A percentile compares a stretch with the other conserved stretches of the same genome.
These are phyloP conservation scores for Podaxis pistillaris DNA, from an alignment of 768 basidiomycete species.

Conservation along the genomic window DNA sequence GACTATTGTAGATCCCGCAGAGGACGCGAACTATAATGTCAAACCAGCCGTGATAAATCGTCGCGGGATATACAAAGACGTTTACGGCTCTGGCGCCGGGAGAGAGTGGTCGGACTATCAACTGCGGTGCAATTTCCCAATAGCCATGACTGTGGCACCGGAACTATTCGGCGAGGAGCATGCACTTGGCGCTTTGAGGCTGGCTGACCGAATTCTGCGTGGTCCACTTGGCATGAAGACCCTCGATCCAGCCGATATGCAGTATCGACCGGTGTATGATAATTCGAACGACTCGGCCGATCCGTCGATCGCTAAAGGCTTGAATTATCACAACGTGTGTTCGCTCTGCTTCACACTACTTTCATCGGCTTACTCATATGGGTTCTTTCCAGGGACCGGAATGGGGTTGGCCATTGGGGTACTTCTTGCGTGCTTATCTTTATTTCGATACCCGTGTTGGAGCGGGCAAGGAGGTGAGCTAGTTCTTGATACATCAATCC, in stretches of 20 bases:
- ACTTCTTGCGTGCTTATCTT: slow-evolving; percentile 92
- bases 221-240: slow-evolving; percentile 97
- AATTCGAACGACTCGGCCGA: slow-evolving; percentile 93
- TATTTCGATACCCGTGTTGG: slow-evolving; percentile 78
- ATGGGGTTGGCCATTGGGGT: slow-evolving; percentile 95
- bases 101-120: slow-evolving; percentile 99
- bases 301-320: slow-evolving; percentile 80
- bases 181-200: slow-evolving; percentile 73
- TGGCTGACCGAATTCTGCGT: slow-evolving; percentile 82
- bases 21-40: slow-evolving; percentile 72
- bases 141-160: slow-evolving; percentile 96
- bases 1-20: slow-evolving; percentile 52
- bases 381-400: slow-evolving; percentile 68
- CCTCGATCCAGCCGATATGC: slow-evolving; percentile 80
- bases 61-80: slow-evolving; percentile 98
- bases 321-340: slow-evolving; percentile 89
- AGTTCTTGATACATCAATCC: neutral
- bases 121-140: slow-evolving; percentile 88
- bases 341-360: neutral
- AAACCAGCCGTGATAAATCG: slow-evolving; percentile 74
- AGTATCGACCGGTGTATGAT: slow-evolving; percentile 91
- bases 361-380: slow-evolving; percentile 11
- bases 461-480: slow-evolving; percentile 62
- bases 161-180: slow-evolving; percentile 85
- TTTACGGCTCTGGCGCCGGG: slow-evolving; percentile 82